Percentiles rank a stretch among this genome's conserved stretches.
phyloP scores from a whole-genome alignment of 2,329 filamentous ascomycete species.

The Fusarium keratoplasticum region DNA sequence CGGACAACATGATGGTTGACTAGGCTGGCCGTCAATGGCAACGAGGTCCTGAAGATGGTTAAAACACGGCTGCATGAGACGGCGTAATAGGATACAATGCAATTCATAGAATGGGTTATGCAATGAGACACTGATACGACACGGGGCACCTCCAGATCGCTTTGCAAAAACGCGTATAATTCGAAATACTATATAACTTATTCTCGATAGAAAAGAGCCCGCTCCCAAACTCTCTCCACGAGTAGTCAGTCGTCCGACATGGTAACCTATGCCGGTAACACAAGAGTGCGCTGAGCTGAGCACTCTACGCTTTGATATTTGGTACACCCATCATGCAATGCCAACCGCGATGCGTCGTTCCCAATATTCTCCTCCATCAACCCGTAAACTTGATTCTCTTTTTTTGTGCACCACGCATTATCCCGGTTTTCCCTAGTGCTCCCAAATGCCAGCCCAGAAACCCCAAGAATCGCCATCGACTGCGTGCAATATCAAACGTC shows the following conservation, averaged over 20 bases:
- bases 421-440: conserved; percentile 38
- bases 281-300: conserved; percentile 24
- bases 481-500: conserved; percentile 27
- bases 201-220: conserved; percentile 25
- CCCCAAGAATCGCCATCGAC: conserved; percentile 41
- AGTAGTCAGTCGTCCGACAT: conserved; percentile 25
- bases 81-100: conserved; percentile 32
- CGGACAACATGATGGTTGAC: conserved; percentile 30
- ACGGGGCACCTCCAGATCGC: not conserved
- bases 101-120: conserved; percentile 9
- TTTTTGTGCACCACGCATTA: conserved; percentile 24
- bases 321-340: conserved; percentile 38
- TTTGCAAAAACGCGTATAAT: conserved; percentile 37
- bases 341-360: conserved; percentile 21
- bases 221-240: conserved; percentile 27
- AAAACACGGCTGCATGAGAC: conserved; percentile 33
- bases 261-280: conserved; percentile 30
- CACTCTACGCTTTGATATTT: conserved; percentile 34
- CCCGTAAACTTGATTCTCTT: conserved; percentile 23
- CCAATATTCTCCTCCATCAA: conserved; percentile 36
- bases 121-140: not conserved
- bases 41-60: not conserved
- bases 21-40: not conserved
- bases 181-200: conserved; percentile 38
- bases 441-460: conserved; percentile 43